Evolutionary conservation across 2,329 filamentous ascomycete genomes (phyloP).

Genomic region (Macrophomina tecta): DNA sequence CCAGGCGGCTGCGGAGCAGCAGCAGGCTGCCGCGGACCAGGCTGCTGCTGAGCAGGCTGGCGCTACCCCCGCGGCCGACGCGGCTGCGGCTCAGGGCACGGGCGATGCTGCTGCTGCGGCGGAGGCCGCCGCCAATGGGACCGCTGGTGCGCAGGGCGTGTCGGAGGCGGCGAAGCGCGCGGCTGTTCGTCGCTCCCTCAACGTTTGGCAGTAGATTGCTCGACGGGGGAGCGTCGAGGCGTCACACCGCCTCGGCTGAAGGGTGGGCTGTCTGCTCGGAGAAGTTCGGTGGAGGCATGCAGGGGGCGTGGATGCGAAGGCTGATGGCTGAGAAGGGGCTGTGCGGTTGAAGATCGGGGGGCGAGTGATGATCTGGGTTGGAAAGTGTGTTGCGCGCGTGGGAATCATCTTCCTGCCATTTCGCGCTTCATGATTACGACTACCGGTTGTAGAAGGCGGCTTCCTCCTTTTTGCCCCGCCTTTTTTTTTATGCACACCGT

Average conservation of each 20-base stretch:
- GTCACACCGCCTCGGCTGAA: not conserved
- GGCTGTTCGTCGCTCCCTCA: not conserved
- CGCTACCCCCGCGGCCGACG: not conserved
- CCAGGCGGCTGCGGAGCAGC: not conserved
- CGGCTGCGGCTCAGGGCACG: slow-evolving; percentile 2
- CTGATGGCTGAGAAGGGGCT: not conserved
- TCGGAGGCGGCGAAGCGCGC: slow-evolving; percentile 13
- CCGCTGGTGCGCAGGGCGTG: not conserved
- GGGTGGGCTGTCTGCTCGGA: not conserved
- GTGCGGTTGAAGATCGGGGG: not conserved
- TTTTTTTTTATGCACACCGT: not conserved
- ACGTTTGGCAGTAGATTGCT: slow-evolving; percentile 2
- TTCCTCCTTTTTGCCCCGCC: not conserved
- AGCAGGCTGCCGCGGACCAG: slow-evolving; percentile 10
- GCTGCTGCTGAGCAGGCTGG: slow-evolving; percentile 6
- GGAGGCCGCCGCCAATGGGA: slow-evolving; percentile 12
- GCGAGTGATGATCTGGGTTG: not conserved
- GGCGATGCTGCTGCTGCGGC: slow-evolving; percentile 2
- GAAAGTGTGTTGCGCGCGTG: not conserved
- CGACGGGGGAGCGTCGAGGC: not conserved
- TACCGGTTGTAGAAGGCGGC: not conserved
- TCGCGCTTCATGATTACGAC: not conserved
- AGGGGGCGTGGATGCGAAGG: not conserved
- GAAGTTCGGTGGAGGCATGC: not conserved
- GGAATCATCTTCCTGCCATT: not conserved